A percentile compares a stretch with the other conserved stretches of the same genome.
Conservation (phyloP, 148 eudicot genomes). For the Oxyria digyna region DNA sequence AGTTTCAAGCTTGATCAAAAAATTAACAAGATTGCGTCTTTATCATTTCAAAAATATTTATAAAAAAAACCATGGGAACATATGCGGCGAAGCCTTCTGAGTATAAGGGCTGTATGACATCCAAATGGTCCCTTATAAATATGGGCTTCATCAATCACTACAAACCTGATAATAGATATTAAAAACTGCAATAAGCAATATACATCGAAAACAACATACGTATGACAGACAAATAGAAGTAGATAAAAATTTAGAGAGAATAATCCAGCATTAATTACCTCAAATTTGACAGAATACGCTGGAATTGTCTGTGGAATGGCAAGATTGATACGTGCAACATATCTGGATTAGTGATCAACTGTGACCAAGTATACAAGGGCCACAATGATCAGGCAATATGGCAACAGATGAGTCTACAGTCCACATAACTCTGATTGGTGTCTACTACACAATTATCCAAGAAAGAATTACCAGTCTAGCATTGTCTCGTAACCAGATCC, state of each 20-base stretch:
- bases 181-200: not conserved
- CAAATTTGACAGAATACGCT: slow-evolving; percentile 71
- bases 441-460: not conserved
- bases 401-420: not conserved
- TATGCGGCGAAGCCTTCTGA: slow-evolving; percentile 78
- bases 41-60: not conserved
- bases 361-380: slow-evolving; percentile 24
- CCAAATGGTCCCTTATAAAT: slow-evolving; percentile 92
- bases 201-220: not conserved
- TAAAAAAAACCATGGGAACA: slow-evolving; percentile 74
- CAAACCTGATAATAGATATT: slow-evolving; percentile 33
- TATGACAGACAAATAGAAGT: not conserved
- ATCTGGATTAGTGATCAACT: slow-evolving; percentile 98
- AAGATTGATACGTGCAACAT: slow-evolving; percentile 88
- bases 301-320: slow-evolving; percentile 71
- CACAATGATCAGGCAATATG: not conserved
- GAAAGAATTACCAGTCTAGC: slow-evolving; percentile 64
- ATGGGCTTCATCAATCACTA: slow-evolving; percentile 92
- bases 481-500: slow-evolving; percentile 71
- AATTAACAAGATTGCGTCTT: not conserved
- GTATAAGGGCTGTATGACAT: slow-evolving; percentile 80
- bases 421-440: not conserved
- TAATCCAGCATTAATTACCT: slow-evolving; percentile 34
- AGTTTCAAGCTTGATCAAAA: not conserved
- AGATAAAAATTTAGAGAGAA: not conserved